Conservation (phyloP, 192 early-diverging fungal species). For the Entomortierella chlamydospora region DNA sequence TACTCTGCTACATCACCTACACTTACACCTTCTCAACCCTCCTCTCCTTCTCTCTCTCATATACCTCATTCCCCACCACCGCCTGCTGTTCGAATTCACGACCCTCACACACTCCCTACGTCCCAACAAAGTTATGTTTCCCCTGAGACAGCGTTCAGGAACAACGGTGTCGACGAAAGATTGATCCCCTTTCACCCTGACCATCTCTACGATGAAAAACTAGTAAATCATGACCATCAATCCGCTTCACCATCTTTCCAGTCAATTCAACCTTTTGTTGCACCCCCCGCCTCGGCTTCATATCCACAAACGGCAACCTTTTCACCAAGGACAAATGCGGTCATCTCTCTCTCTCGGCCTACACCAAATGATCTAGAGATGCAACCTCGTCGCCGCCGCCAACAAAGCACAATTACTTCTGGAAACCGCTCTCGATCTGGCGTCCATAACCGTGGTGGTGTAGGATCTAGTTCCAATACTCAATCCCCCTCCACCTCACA, state of each 20-base stretch:
- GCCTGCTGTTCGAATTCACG: conserved; percentile 7
- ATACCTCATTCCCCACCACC: conserved; percentile 7
- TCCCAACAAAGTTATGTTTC: not conserved
- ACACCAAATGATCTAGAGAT: conserved; percentile 17
- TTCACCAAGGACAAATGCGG: not conserved
- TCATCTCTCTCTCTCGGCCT: not conserved
- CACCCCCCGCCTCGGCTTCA: not conserved
- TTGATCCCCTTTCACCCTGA: not conserved
- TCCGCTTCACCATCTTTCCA: conserved; percentile 1
- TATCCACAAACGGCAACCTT: not conserved
- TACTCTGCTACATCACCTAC: no score
- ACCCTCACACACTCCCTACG: conserved; percentile 14
- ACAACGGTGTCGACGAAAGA: not conserved
- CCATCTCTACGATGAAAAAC: conserved; percentile 12
- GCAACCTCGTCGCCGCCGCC: conserved; percentile 5
- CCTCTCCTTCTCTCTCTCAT: conserved; percentile 2
- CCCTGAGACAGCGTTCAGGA: not conserved
- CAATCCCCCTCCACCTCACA: not conserved
- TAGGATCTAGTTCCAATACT: not conserved
- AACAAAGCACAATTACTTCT: not conserved
- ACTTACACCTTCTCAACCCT: not conserved
- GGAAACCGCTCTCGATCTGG: not conserved
- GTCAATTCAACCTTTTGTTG: conserved; percentile 2
- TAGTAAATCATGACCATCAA: not conserved
- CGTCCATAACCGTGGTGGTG: not conserved